Base-by-base conservation (phyloP, 2,329 filamentous ascomycete genomes). In the Aspergillus vadensis region DNA sequence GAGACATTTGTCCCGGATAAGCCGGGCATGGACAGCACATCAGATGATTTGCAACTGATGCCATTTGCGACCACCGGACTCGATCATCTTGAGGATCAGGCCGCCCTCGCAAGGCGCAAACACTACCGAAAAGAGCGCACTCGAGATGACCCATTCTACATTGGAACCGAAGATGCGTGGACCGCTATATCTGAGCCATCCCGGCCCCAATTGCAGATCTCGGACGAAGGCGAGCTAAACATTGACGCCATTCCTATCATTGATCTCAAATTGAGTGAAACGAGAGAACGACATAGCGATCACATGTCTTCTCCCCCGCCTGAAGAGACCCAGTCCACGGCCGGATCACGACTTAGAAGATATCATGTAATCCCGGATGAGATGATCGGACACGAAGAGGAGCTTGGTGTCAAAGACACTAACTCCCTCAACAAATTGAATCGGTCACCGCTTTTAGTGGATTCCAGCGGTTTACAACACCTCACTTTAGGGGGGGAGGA, bases 211-310 rank as follows among this genome's bases (percentile, higher is more conserved):
- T 80, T 91, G 3, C 84, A 86, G 60, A 87, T 83, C 60, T 87
- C 86, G 59, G 93, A 94, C 71, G 89, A 88, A 2, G 87, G 89
- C 2, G 89, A 91, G 48, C 80, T 98, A 8, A 94, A 99, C 72
- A 89, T 99, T 47, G 95, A 99, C 76, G 86, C 91, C 2, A 99
- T 99, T 69, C 95, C 95, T 2, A 94, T 99, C 69, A 95, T 99
- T 87, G 88, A 96, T 72, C 83, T 99, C 50, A 88, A 96, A 63
- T 83, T 97, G 7, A 88, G 88, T 32, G 84, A 83, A 61, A 74
- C 83, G 8, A 76, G 74, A 27, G n/a, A 32, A 14, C 52, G 10
- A 19, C 52, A 25, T 2, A 63, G 60, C 19, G 43, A 55, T 38
- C 49, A 19, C 21, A 57, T 32, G 17, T 44, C 51, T 23, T 58